Evolutionary conservation across 2,329 filamentous ascomycete genomes (phyloP), one percentile per base, ranked within the genome.

Genomic region (Pseudocercospora fijiensis): DNA sequence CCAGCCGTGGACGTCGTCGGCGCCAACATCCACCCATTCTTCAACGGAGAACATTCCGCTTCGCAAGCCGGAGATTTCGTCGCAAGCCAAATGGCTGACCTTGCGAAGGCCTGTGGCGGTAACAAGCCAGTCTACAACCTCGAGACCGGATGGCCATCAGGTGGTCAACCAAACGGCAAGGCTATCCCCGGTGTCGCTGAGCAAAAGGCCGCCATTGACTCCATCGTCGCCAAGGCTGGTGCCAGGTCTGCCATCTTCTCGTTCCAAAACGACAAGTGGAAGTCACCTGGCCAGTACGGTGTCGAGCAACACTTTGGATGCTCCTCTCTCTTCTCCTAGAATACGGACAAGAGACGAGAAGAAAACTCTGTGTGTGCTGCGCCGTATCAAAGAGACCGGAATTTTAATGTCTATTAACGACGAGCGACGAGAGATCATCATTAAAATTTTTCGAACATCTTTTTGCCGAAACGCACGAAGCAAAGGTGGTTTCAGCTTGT

Each of bases 11-110:
- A 96, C 75, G 82, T 96, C 66, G 85, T 91, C 41, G 90, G 89
- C 78, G 88, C 87, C 79, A 96, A 97, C 85, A 87, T 96, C 74
- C 93, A 98, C 82, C 88, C 93, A 71, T 97, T 90, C 89, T 98
- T 97, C 89, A 96, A 96, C 83, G 76, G 86, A 52, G 81, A 84
- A 63, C 84, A 88, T 68, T 75, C 79, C 24, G 85, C 92, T 65
- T 73, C 79, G 3, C 74, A 84, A 57, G 92, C 93, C 61, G 94
- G 94, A 76, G 76, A 81, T 58, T 97, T 97, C 77, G 90, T 93
- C 72, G 80, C 83, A 69, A 75, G 82, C 72, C 88, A 96, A 84
- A 85, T 96, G 69, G 80, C 86, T 53, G 82, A 90, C 69, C 87
- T 96, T 67, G 80, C 86, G 76, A 76, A 78, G 71, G 81, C 91